These are phyloP conservation scores for Darksidea phi DNA, from an alignment of 495 filamentous ascomycete genomes.

Conservation along the genomic window DNA sequence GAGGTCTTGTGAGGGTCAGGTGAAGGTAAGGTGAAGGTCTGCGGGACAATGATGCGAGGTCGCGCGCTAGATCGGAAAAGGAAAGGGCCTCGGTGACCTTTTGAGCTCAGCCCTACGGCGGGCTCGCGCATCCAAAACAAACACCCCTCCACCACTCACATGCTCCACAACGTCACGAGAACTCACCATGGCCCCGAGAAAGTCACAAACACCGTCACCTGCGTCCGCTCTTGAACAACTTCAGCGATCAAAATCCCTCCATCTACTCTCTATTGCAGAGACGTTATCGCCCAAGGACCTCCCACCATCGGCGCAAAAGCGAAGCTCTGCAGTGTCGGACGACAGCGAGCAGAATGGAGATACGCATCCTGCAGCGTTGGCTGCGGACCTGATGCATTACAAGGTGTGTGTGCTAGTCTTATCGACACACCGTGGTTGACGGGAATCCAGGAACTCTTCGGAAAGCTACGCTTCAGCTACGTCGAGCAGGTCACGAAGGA, in stretches of 20 bases:
- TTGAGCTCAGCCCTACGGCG: not conserved
- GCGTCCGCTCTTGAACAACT: conserved; percentile 27
- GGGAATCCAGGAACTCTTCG: conserved; percentile 77
- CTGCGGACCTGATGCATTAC: conserved; percentile 86
- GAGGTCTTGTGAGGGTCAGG: not conserved
- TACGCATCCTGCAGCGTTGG: conserved; percentile 70
- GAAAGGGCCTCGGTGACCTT: not conserved
- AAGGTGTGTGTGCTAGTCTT: too few relatives aligned
- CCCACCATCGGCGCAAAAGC: conserved; percentile 45
- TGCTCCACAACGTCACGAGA: not conserved
- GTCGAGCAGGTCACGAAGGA: conserved; percentile 80
- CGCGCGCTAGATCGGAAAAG: not conserved
- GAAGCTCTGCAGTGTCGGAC: conserved; percentile 61
- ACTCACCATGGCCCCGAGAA: not conserved
- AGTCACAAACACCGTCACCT: not conserved
- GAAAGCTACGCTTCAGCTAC: conserved; percentile 93
- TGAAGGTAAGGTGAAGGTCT: not conserved
- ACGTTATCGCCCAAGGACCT: conserved; percentile 48
- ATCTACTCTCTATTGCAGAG: conserved; percentile 74
- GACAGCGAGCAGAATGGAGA: conserved; percentile 65
- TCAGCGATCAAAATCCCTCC: conserved; percentile 45
- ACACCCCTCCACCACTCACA: not conserved
- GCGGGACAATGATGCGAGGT: not conserved
- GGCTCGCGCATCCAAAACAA: not conserved
- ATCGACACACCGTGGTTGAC: too few relatives aligned